Conservation (phyloP, 75 land plant species). For the Pinus tabuliformis region DNA sequence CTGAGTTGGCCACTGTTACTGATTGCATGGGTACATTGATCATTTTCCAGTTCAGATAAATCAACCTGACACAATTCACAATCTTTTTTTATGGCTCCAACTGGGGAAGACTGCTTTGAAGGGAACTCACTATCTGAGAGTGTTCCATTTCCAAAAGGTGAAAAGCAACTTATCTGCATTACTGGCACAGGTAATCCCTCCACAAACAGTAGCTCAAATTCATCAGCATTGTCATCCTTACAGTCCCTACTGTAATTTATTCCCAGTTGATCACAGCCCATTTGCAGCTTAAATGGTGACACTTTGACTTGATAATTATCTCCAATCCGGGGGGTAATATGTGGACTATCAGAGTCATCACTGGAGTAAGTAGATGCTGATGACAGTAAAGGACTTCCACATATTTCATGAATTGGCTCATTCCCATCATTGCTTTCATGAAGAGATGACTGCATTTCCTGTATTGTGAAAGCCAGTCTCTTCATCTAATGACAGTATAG, state of each 20-base stretch:
- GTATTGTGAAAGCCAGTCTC: neutral
- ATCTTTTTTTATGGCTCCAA: neutral
- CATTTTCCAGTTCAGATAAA: neutral
- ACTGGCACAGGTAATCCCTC: conserved; percentile 44
- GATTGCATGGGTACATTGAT: neutral
- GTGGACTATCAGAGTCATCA: conserved; percentile 22
- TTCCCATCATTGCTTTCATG: neutral
- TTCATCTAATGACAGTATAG: neutral
- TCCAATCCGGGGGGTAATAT: conserved; percentile 41
- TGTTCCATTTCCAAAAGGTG: neutral
- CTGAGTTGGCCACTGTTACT: conserved; percentile 4
- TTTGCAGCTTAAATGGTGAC: conserved; percentile 11
- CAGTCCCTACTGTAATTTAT: neutral
- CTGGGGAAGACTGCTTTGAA: neutral
- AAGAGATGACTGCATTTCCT: conserved; percentile 3
- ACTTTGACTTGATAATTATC: conserved; percentile 44
- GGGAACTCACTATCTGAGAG: neutral
- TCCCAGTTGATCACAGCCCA: neutral
- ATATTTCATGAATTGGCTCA: neutral
- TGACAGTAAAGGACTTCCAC: conserved; percentile 6
- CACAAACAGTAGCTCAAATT: conserved; percentile 5
- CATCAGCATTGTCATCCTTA: neutral
- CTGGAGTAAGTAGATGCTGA: conserved; percentile 4
- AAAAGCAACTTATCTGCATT: conserved; percentile 14
- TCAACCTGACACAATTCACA: neutral